A percentile compares a stretch with the other conserved stretches of the same genome.
These are phyloP conservation scores for Penicillium sp. DNA, from an alignment of 2,329 filamentous ascomycete species.

Conservation along the genomic window DNA sequence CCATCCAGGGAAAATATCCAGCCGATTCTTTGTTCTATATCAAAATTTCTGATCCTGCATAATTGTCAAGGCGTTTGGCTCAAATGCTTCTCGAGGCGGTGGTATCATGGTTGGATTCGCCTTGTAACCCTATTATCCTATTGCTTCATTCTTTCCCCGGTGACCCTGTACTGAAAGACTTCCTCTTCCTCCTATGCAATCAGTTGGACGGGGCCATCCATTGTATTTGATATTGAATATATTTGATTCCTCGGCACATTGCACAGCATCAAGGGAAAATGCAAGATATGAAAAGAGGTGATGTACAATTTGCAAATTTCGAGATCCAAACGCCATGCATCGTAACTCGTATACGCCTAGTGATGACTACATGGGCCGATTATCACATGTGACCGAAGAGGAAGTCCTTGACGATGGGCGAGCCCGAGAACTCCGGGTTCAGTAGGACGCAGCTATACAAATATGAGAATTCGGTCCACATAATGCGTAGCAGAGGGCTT, in stretches of 20 bases:
- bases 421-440: slow-evolving; percentile 89
- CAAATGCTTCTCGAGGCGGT: background rate
- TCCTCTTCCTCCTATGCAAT: background rate
- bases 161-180: background rate
- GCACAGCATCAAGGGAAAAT: background rate
- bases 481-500: background rate
- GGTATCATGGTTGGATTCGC: background rate
- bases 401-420: slow-evolving; percentile 88
- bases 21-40: background rate
- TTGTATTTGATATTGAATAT: background rate
- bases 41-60: background rate
- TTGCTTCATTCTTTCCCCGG: background rate
- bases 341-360: background rate
- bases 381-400: slow-evolving; percentile 56
- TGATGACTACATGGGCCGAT: background rate
- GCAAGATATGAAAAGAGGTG: background rate
- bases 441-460: slow-evolving; percentile 72
- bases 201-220: background rate
- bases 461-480: slow-evolving; percentile 2
- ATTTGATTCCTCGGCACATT: background rate
- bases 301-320: slow-evolving; percentile 2
- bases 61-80: background rate
- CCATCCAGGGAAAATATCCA: background rate
- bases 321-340: background rate
- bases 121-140: background rate